Conservation (phyloP, 257 asterid species). For the Gentiana straminea region DNA sequence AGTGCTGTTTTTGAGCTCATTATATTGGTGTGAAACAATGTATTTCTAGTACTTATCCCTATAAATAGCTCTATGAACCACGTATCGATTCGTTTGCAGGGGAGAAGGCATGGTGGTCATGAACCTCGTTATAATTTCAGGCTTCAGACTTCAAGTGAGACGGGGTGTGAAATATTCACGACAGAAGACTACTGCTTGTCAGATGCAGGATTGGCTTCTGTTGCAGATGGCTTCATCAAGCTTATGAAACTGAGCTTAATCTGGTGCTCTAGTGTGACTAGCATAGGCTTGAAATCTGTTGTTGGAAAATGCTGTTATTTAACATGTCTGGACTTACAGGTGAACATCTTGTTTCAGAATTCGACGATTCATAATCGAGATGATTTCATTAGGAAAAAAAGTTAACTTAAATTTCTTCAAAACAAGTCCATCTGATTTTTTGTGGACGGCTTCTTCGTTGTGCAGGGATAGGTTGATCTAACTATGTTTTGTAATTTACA, state of each 20-base stretch:
- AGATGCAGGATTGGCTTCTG: conserved; percentile 59
- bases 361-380: not conserved
- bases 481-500: conserved; percentile 8
- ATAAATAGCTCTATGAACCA: too few relatives aligned
- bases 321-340: conserved; percentile 79
- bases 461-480: conserved; percentile 6
- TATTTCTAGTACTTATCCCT: too few relatives aligned
- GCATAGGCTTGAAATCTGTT: conserved; percentile 53
- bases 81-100: conserved; percentile 22
- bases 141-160: conserved; percentile 24
- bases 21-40: too few relatives aligned
- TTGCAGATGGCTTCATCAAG: conserved; percentile 50
- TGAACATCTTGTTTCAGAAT: conserved; percentile 14
- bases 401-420: not conserved
- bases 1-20: too few relatives aligned
- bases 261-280: conserved; percentile 75
- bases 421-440: not conserved
- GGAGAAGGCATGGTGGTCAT: conserved; percentile 36
- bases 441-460: not conserved
- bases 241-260: conserved; percentile 75
- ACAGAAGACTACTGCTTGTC: conserved; percentile 51
- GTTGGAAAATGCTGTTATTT: conserved; percentile 52
- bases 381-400: not conserved
- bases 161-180: conserved; percentile 30
- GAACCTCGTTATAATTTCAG: conserved; percentile 25